Evolutionary conservation across 2,329 filamentous ascomycete genomes (phyloP).

Genomic region (Cyanodermella asteris): DNA sequence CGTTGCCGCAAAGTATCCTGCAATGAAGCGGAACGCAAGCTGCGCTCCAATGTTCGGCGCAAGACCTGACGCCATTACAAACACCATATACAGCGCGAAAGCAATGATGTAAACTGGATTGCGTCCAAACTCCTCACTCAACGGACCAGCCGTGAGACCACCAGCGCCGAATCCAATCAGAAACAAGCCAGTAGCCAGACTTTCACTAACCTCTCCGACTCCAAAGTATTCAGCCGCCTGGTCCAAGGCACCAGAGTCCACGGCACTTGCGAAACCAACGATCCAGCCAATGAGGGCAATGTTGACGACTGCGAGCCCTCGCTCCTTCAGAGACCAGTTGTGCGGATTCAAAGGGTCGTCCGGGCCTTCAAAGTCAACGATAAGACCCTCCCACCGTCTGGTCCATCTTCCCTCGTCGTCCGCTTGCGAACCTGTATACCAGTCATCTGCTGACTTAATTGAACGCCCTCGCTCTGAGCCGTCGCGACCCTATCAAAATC

Average conservation of each 20-base stretch:
- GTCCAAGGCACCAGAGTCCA: slow-evolving; percentile 25
- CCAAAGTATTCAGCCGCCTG: slow-evolving; percentile 19
- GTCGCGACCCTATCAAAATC: slow-evolving; percentile 7
- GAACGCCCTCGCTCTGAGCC: slow-evolving; percentile 8
- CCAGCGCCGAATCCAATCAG: slow-evolving; percentile 28
- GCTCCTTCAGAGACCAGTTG: slow-evolving; percentile 18
- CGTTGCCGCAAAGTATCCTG: slow-evolving; percentile 25
- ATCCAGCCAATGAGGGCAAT: slow-evolving; percentile 22
- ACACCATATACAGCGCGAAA: slow-evolving; percentile 25
- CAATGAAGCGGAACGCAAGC: slow-evolving; percentile 26
- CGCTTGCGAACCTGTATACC: slow-evolving; percentile 10
- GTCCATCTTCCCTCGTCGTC: slow-evolving; percentile 7
- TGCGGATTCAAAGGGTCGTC: slow-evolving; percentile 23
- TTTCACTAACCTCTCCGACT: slow-evolving; percentile 22
- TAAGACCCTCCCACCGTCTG: slow-evolving; percentile 9
- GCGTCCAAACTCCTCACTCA: slow-evolving; percentile 26
- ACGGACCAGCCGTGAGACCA: slow-evolving; percentile 25
- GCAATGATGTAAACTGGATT: slow-evolving; percentile 28
- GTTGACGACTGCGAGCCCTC: slow-evolving; percentile 15
- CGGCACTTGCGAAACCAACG: slow-evolving; percentile 25
- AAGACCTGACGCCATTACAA: slow-evolving; percentile 26
- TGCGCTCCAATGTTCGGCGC: slow-evolving; percentile 25
- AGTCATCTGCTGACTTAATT: slow-evolving; percentile 9
- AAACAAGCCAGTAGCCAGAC: slow-evolving; percentile 24
- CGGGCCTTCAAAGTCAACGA: slow-evolving; percentile 14